These are phyloP conservation scores for Skeletonema marinoi DNA, from an alignment of 108 stramenopile species.

Conservation along the genomic window DNA sequence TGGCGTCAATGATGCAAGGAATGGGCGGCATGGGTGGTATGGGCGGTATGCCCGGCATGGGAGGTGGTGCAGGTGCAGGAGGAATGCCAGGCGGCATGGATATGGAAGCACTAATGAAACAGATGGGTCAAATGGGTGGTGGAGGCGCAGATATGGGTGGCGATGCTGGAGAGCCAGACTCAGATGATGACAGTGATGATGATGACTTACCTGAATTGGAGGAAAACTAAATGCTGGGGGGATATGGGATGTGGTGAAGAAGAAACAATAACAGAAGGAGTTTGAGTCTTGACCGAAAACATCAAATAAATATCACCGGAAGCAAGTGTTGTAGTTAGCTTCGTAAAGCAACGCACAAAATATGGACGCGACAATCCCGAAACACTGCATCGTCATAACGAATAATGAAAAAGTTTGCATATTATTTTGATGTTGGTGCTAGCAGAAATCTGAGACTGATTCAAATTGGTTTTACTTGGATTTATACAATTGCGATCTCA, in stretches of 20 bases:
- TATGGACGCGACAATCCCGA: not conserved
- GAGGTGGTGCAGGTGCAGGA: slow-evolving; percentile 24
- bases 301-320: not conserved
- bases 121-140: slow-evolving; percentile 36
- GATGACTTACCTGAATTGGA: slow-evolving; percentile 87
- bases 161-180: slow-evolving; percentile 53
- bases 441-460: not conserved
- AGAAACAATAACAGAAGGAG: not conserved
- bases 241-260: not conserved
- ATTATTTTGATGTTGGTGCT: not conserved
- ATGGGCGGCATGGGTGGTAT: slow-evolving; percentile 48
- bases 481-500: not conserved
- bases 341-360: not conserved
- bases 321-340: not conserved
- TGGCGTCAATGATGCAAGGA: slow-evolving; percentile 34
- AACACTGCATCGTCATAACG: slow-evolving; percentile 5
- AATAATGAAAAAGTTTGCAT: slow-evolving; percentile 2
- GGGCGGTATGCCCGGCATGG: slow-evolving; percentile 58
- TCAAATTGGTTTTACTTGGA: not conserved
- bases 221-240: slow-evolving; percentile 21
- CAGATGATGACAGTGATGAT: slow-evolving; percentile 63
- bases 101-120: slow-evolving; percentile 21
- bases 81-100: not conserved
- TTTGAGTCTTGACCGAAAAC: not conserved
- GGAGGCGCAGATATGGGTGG: slow-evolving; percentile 77